Conservation (phyloP, 495 filamentous ascomycete genomes). For the Aeminium ludgeri region DNA sequence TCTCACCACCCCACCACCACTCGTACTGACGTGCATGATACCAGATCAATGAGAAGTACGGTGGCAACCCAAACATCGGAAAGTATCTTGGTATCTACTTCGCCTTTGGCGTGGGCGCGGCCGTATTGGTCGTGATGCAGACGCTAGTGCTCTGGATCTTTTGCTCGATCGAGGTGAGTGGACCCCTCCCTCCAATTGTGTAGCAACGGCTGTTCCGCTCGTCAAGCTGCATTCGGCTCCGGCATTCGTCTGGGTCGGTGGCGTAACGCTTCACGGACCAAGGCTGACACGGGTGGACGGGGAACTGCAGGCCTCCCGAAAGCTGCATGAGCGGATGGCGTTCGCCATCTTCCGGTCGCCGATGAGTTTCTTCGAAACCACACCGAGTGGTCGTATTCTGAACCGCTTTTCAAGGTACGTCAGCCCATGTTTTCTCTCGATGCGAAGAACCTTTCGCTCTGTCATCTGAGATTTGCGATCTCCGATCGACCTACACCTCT, state of each 20-base stretch:
- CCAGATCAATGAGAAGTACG: constrained; percentile 50
- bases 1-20: background rate
- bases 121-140: constrained; percentile 72
- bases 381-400: constrained; percentile 87
- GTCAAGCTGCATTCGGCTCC: constrained; percentile 7
- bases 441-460: no score
- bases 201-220: background rate
- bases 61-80: constrained; percentile 55
- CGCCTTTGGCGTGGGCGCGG: constrained; percentile 79
- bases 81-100: constrained; percentile 93
- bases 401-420: constrained; percentile 85
- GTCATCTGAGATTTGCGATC: no score
- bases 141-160: constrained; percentile 97
- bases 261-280: background rate
- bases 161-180: constrained; percentile 82
- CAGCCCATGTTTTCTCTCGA: background rate
- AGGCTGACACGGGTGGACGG: constrained; percentile 1
- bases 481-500: no score
- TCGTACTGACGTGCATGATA: constrained; percentile 43
- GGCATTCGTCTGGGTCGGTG: background rate
- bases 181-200: background rate
- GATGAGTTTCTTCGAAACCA: constrained; percentile 99
- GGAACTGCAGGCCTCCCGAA: constrained; percentile 55
- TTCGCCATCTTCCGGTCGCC: constrained; percentile 94
- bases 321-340: constrained; percentile 96